phyloP scores from a whole-genome alignment of 176 grass and related monocot genomes.

The Urochloa ruziziensis region DNA sequence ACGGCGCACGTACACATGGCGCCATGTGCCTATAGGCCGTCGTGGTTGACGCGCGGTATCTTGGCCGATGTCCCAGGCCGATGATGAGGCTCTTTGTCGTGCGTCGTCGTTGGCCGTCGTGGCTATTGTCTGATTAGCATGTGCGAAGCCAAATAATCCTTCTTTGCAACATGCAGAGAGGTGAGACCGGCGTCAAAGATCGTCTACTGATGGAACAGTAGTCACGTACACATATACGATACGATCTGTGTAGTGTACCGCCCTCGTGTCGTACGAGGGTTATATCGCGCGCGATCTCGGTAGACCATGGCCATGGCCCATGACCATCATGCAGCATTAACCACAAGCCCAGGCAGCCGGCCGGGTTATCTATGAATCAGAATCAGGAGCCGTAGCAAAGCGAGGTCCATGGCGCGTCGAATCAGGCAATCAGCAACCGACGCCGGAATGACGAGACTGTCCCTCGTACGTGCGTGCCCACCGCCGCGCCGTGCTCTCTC shows the following conservation, averaged over 20 bases:
- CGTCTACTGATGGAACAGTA: neutral
- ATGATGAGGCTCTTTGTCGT: neutral
- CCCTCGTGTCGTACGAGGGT: too few relatives aligned
- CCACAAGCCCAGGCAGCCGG: neutral
- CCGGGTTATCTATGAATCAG: too few relatives aligned
- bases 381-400: too few relatives aligned
- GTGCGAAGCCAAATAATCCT: neutral
- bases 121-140: too few relatives aligned
- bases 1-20: slow-evolving; percentile 16
- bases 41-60: neutral
- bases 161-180: neutral
- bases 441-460: neutral
- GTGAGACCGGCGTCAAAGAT: neutral
- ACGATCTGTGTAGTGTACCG: too few relatives aligned
- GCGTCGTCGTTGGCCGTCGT: too few relatives aligned
- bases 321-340: too few relatives aligned
- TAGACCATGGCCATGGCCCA: neutral
- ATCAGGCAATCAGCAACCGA: neutral
- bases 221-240: neutral
- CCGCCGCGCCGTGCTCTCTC: neutral
- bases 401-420: neutral
- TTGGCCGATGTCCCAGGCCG: neutral
- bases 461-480: slow-evolving; percentile 16
- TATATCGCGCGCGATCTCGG: too few relatives aligned
- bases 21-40: neutral